phyloP scores from a whole-genome alignment of 148 eudicot species.

The Hydrangea macrophylla region DNA sequence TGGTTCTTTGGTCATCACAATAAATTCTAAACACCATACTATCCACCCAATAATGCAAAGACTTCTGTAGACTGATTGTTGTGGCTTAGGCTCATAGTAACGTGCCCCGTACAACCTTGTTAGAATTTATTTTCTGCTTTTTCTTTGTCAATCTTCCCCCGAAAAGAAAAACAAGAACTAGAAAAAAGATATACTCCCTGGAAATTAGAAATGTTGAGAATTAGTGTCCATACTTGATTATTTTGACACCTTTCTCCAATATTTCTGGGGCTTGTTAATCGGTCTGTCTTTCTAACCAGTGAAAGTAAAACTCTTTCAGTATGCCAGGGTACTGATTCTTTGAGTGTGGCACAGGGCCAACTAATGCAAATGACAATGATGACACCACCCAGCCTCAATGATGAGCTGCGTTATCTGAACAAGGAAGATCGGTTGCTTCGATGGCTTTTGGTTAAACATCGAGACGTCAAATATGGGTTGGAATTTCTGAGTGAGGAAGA shows the following conservation, averaged over 20 bases:
- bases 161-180: neutral
- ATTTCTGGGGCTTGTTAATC: neutral
- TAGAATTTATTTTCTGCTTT: no score
- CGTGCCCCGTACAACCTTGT: no score
- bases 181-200: no score
- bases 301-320: neutral
- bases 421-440: constrained; percentile 90
- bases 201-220: no score
- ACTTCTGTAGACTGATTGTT: no score
- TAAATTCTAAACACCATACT: no score
- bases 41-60: no score
- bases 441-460: constrained; percentile 85
- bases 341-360: constrained; percentile 46
- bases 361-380: constrained; percentile 95
- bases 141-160: neutral
- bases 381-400: constrained; percentile 84
- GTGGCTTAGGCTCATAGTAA: no score
- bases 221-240: neutral
- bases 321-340: neutral
- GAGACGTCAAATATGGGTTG: constrained; percentile 43
- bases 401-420: constrained; percentile 84
- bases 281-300: neutral
- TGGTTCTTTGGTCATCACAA: no score
- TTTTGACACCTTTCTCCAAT: neutral
- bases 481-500: constrained; percentile 35